Evolutionary conservation across 768 basidiomycete genomes (phyloP).

Genomic region (Krasilnikovozyma curviuscula): DNA sequence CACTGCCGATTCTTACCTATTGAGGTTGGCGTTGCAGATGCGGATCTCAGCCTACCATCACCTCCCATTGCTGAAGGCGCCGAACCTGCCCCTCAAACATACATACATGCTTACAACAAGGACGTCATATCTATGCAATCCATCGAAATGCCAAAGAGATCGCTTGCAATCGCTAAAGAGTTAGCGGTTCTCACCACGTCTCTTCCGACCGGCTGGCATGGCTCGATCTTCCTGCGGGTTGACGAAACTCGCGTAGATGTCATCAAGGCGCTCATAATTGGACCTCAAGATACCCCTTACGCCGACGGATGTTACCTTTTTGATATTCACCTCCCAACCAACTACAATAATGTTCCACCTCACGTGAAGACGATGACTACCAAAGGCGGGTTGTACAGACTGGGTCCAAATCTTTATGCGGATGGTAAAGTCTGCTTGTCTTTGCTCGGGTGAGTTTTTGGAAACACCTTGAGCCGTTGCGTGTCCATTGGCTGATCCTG

Average conservation of each 20-base stretch:
- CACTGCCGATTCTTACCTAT: no score
- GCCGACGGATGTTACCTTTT: conserved; percentile 69
- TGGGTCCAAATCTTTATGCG: conserved; percentile 91
- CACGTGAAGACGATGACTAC: conserved; percentile 53
- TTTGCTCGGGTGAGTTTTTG: conserved; percentile 44
- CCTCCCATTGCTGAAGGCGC: no score
- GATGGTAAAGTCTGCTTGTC: conserved; percentile 91
- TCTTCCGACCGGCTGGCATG: conserved; percentile 84
- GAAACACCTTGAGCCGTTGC: not conserved
- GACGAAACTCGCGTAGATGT: conserved; percentile 82
- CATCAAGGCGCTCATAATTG: conserved; percentile 52
- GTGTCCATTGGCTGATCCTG: not conserved
- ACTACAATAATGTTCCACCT: conserved; percentile 74
- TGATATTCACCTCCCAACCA: conserved; percentile 59
- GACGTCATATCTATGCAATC: no score
- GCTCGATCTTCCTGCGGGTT: conserved; percentile 77
- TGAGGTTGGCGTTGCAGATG: no score
- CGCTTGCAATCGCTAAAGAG: conserved; percentile 78
- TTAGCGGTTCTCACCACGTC: conserved; percentile 85
- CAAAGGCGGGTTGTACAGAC: conserved; percentile 67
- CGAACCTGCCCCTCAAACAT: no score
- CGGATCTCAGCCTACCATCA: no score
- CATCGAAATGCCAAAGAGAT: conserved; percentile 71
- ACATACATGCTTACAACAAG: no score
- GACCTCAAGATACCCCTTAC: conserved; percentile 23